Percentiles rank a stretch among this genome's conserved stretches.
Conservation (phyloP, 371 early-diverging fungal species). For the Dichotomocladium elegans region DNA sequence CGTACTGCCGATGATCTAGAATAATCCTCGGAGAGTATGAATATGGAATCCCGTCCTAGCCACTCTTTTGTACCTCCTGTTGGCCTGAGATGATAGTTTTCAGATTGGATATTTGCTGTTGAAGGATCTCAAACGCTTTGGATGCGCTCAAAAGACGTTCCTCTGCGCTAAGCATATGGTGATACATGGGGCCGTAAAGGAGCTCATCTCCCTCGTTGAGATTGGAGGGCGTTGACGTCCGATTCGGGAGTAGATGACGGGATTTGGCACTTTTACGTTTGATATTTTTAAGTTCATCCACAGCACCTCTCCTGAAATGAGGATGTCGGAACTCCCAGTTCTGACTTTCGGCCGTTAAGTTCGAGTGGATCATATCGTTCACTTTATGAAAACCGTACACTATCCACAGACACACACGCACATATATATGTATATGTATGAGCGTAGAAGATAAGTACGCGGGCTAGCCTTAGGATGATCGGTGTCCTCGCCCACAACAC, state of each 20-base stretch:
- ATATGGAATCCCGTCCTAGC: neutral
- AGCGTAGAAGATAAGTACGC: neutral
- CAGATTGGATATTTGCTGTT: constrained; percentile 4
- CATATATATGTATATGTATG: too few relatives aligned
- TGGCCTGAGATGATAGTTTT: constrained; percentile 5
- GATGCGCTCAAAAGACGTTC: constrained; percentile 9
- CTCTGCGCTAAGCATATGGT: constrained; percentile 12
- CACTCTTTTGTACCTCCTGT: constrained; percentile 8
- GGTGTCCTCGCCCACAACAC: neutral
- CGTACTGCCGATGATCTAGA: neutral
- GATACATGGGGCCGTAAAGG: constrained; percentile 11
- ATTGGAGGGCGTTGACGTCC: neutral
- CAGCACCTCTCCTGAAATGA: constrained; percentile 60
- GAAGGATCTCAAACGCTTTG: constrained; percentile 13
- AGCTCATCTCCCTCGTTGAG: constrained; percentile 1
- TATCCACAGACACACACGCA: too few relatives aligned
- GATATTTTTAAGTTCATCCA: constrained; percentile 55
- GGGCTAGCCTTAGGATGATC: too few relatives aligned
- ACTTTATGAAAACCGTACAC: constrained; percentile 63
- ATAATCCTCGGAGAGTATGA: neutral
- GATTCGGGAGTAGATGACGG: constrained; percentile 12
- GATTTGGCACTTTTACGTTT: constrained; percentile 61
- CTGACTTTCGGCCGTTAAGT: constrained; percentile 54
- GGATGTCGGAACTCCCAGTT: constrained; percentile 73
- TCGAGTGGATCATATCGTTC: constrained; percentile 62